A percentile compares a stretch with the other conserved stretches of the same genome.
Conservation (phyloP, 495 filamentous ascomycete species). For the Penicillium canescens region DNA sequence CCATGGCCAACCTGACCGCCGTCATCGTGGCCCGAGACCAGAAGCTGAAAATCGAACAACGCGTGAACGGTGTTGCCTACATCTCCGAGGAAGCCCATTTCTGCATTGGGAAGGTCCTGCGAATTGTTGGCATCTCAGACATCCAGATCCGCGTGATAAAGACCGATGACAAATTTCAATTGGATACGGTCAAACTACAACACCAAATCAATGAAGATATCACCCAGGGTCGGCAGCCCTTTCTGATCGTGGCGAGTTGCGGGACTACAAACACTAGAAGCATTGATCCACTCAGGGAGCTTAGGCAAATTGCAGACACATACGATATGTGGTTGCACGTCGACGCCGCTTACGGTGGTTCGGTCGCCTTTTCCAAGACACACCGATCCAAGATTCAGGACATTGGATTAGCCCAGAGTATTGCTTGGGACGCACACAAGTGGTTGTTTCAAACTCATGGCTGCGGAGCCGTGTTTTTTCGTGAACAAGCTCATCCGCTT, state of each 20-base stretch:
- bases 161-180: conserved; percentile 11
- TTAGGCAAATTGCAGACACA: conserved; percentile 6
- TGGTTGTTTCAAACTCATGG: conserved; percentile 33
- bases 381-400: conserved; percentile 6
- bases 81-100: conserved; percentile 28
- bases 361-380: conserved; percentile 16
- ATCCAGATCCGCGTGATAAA: conserved; percentile 20
- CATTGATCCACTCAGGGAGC: conserved; percentile 21
- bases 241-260: conserved; percentile 23
- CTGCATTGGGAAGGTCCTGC: conserved; percentile 21
- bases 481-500: background rate
- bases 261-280: conserved; percentile 30
- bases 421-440: conserved; percentile 35
- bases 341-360: conserved; percentile 30
- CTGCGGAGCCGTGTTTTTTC: conserved; percentile 19
- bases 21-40: conserved; percentile 25
- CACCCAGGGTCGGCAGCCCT: conserved; percentile 13
- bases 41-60: conserved; percentile 2
- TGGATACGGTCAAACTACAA: conserved; percentile 4
- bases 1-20: conserved; percentile 28
- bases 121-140: conserved; percentile 19
- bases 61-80: conserved; percentile 17
- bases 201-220: conserved; percentile 15
- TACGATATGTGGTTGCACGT: conserved; percentile 20
- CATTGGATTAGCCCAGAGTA: conserved; percentile 18